Evolutionary conservation across 495 filamentous ascomycete genomes (phyloP).

Genomic region (Penicillium waksmanii): DNA sequence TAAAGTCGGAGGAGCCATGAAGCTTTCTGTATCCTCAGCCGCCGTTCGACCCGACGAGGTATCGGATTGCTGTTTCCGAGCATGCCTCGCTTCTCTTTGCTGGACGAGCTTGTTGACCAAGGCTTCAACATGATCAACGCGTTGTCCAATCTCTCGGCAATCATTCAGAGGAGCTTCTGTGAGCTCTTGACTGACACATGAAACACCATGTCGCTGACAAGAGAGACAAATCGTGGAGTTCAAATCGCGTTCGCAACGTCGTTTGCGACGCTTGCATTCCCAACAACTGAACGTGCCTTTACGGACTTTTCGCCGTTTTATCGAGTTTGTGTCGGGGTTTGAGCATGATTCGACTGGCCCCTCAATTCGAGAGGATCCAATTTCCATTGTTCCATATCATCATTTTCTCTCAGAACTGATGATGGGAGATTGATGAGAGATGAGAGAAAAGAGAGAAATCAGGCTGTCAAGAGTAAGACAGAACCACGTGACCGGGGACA

Average conservation of each 20-base stretch:
- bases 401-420: neutral
- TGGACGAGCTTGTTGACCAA: slow-evolving; percentile 24
- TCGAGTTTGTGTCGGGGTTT: neutral
- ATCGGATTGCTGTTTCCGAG: neutral
- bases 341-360: neutral
- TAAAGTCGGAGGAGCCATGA: slow-evolving; percentile 8
- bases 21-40: neutral
- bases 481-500: no score
- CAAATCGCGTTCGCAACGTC: slow-evolving; percentile 32
- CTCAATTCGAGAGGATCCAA: neutral
- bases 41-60: neutral
- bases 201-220: slow-evolving; percentile 36
- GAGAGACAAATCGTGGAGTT: slow-evolving; percentile 36
- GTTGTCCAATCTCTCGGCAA: slow-evolving; percentile 10
- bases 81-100: slow-evolving; percentile 6
- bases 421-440: no score
- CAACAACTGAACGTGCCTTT: slow-evolving; percentile 45
- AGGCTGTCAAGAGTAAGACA: no score
- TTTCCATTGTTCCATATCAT: neutral
- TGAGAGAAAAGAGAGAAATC: no score
- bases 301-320: slow-evolving; percentile 31
- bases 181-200: slow-evolving; percentile 31
- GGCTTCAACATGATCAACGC: slow-evolving; percentile 28
- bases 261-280: slow-evolving; percentile 46
- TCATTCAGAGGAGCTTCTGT: slow-evolving; percentile 1